These are phyloP conservation scores for Wickerhamiella lipophila DNA, from an alignment of 805 yeast genomes.

Conservation along the genomic window DNA sequence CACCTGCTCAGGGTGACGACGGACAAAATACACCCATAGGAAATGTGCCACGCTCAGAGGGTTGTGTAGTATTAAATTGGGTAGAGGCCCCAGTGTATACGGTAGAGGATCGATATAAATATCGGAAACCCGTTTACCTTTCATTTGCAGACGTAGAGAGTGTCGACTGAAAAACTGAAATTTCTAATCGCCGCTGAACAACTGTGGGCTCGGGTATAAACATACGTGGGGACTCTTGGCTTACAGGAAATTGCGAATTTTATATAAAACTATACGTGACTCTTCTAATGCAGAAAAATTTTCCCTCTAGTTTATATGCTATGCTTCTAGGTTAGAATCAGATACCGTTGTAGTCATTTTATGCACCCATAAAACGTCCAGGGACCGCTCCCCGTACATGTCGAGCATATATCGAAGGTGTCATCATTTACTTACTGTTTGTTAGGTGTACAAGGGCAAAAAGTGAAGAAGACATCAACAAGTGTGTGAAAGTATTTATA, in stretches of 20 bases:
- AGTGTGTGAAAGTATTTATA: background rate
- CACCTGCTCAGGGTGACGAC: conserved; percentile 16
- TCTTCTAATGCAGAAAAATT: no score
- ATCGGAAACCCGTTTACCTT: conserved; percentile 19
- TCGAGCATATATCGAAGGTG: conserved; percentile 15
- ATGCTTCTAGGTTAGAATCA: conserved; percentile 34
- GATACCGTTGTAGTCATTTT: conserved; percentile 94
- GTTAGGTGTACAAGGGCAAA: background rate
- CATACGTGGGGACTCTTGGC: no score
- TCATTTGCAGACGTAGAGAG: background rate
- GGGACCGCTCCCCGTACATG: conserved; percentile 25
- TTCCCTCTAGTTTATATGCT: no score
- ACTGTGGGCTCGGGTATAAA: no score
- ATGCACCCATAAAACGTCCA: conserved; percentile 16
- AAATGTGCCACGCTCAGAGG: conserved; percentile 52
- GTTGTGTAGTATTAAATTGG: conserved; percentile 47
- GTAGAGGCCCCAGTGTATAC: conserved; percentile 36
- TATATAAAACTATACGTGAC: no score
- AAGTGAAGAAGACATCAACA: background rate
- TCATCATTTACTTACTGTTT: conserved; percentile 23
- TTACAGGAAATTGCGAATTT: no score
- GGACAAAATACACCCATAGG: conserved; percentile 24
- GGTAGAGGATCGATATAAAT: conserved; percentile 47
- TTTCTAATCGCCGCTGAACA: no score
- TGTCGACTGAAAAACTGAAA: no score